Conservation (phyloP, 257 asterid genomes). For the Solanum chaucha region DNA sequence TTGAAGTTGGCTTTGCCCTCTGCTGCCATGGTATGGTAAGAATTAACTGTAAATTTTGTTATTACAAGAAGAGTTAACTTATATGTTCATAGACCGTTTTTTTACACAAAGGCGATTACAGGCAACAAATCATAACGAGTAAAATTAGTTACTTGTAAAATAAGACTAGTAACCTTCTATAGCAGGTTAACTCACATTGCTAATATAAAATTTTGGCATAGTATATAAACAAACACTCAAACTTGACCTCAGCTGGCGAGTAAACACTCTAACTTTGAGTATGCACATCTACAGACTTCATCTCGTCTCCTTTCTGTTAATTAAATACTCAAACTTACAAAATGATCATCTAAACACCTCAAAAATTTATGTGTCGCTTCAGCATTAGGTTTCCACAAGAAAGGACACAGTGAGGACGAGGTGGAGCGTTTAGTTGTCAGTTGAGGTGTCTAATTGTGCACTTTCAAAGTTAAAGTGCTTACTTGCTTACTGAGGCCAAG, state of each 20-base stretch:
- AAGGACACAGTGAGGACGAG: not conserved
- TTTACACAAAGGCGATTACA: not conserved
- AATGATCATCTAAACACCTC: not conserved
- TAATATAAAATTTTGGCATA: not conserved
- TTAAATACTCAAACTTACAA: not conserved
- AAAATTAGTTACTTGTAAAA: not conserved
- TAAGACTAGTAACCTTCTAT: not conserved
- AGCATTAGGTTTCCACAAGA: not conserved
- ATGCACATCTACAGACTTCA: not conserved
- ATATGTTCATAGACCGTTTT: not conserved
- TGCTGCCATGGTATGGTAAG: constrained; percentile 74
- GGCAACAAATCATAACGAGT: not conserved
- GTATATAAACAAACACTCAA: not conserved
- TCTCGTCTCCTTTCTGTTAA: not conserved
- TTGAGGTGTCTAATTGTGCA: not conserved
- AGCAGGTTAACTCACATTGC: not conserved
- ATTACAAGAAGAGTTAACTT: not conserved
- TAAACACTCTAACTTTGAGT: not conserved
- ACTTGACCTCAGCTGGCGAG: not conserved
- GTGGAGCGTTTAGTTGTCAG: not conserved
- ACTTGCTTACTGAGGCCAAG: not conserved
- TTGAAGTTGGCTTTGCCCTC: constrained; percentile 56
- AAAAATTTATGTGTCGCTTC: not conserved
- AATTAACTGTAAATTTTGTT: not conserved
- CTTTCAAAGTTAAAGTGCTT: not conserved